Evolutionary conservation across 2,329 filamentous ascomycete species (phyloP).

Genomic region (Huntiella moniliformis): DNA sequence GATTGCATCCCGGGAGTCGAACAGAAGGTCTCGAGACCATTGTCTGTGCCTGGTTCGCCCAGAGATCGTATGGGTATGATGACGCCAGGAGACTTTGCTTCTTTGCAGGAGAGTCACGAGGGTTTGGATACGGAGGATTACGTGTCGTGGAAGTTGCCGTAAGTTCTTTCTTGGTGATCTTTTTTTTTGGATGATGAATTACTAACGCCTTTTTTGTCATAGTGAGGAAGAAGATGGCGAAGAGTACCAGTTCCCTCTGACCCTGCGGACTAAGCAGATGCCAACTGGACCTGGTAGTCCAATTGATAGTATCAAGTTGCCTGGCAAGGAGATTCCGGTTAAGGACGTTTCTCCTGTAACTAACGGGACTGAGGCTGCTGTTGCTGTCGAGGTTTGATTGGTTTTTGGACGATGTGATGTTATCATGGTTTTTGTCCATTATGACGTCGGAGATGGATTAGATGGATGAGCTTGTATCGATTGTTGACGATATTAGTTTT

Average conservation of each 20-base stretch:
- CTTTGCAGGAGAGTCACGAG: conserved; percentile 82
- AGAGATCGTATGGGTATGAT: conserved; percentile 89
- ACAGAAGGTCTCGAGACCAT: conserved; percentile 83
- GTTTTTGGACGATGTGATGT: too few species aligned
- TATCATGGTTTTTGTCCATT: too few species aligned
- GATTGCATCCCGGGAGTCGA: conserved; percentile 86
- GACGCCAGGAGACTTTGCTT: conserved; percentile 96
- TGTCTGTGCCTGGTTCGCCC: conserved; percentile 86
- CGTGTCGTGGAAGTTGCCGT: conserved; percentile 95
- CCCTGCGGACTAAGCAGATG: conserved; percentile 33
- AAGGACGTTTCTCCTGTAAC: not conserved
- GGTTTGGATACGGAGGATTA: conserved; percentile 93
- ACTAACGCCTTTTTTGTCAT: conserved; percentile 13
- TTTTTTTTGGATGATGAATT: conserved; percentile 11
- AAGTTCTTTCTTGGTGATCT: conserved; percentile 33
- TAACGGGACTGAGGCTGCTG: conserved; percentile 2
- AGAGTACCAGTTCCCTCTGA: conserved; percentile 43
- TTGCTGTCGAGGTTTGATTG: conserved; percentile 4
- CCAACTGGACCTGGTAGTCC: conserved; percentile 15
- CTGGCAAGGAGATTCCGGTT: conserved; percentile 6
- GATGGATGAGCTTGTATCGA: too few species aligned
- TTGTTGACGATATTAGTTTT: too few species aligned
- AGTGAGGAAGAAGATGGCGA: conserved; percentile 87
- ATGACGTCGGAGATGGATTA: too few species aligned
- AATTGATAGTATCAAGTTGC: conserved; percentile 8